phyloP scores from a whole-genome alignment of 2,329 filamentous ascomycete genomes.

The Cladosporium sp. region DNA sequence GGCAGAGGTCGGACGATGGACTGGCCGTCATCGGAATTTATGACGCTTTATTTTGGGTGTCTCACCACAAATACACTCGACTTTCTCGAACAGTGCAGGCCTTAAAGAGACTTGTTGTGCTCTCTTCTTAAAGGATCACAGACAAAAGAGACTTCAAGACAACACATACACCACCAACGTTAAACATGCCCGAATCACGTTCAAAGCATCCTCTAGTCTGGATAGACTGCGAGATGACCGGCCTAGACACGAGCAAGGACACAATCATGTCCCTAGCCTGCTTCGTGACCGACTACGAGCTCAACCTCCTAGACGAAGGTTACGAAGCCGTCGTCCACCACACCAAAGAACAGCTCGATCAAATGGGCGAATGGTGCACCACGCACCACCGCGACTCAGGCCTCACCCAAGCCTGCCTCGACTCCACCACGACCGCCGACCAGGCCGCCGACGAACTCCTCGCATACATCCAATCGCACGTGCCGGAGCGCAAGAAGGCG shows the following conservation, averaged over 20 bases:
- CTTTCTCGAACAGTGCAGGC: no score
- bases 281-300: slow-evolving; percentile 76
- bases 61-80: no score
- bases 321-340: slow-evolving; percentile 79
- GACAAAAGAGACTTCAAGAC: no score
- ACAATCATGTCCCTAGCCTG: slow-evolving; percentile 89
- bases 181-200: slow-evolving; percentile 39
- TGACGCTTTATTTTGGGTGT: no score
- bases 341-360: slow-evolving; percentile 61
- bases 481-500: slow-evolving; percentile 62
- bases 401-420: slow-evolving; percentile 69
- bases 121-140: no score
- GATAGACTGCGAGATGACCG: slow-evolving; percentile 95
- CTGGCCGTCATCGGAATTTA: no score
- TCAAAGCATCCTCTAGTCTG: slow-evolving; percentile 70
- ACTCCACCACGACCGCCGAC: slow-evolving; percentile 66
- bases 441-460: slow-evolving; percentile 69
- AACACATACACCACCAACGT: no score
- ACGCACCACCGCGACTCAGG: slow-evolving; percentile 75
- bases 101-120: no score
- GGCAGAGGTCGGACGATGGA: no score
- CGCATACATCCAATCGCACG: slow-evolving; percentile 67
- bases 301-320: slow-evolving; percentile 73
- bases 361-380: slow-evolving; percentile 88
- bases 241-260: slow-evolving; percentile 71